Conservation (phyloP, 2,329 filamentous ascomycete genomes). For the Fusarium anguioides region DNA sequence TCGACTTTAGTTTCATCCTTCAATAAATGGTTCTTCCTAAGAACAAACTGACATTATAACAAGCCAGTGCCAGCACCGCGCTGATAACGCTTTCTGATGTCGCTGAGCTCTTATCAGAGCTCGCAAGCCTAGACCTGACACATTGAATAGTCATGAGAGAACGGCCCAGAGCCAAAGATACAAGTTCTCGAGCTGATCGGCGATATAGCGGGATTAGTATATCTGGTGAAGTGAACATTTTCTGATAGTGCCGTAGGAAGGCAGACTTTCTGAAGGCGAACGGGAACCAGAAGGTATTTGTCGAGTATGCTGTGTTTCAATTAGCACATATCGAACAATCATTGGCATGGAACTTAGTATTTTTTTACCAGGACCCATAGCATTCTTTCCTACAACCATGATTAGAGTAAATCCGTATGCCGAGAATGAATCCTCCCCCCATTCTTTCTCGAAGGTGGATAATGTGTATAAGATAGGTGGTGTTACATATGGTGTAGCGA, state of each 20-base stretch:
- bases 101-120: not conserved
- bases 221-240: slow-evolving; percentile 1
- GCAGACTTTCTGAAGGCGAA: slow-evolving; percentile 17
- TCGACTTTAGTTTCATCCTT: not conserved
- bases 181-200: not conserved
- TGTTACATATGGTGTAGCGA: not conserved
- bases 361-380: not conserved
- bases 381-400: slow-evolving; percentile 9
- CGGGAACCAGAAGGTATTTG: slow-evolving; percentile 11
- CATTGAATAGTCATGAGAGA: slow-evolving; percentile 11
- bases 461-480: not conserved
- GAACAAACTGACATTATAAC: slow-evolving; percentile 5
- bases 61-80: slow-evolving; percentile 9
- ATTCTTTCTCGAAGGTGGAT: slow-evolving; percentile 14
- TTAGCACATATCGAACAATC: not conserved
- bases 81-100: slow-evolving; percentile 8
- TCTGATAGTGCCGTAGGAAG: slow-evolving; percentile 11
- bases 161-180: slow-evolving; percentile 5
- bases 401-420: slow-evolving; percentile 18
- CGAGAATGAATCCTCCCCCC: slow-evolving; percentile 18
- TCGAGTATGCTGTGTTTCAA: not conserved
- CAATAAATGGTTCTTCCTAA: not conserved
- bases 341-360: not conserved
- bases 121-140: slow-evolving; percentile 7
- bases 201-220: not conserved